Base-by-base conservation (phyloP, 2,329 filamentous ascomycete genomes). In the Trichoderma citrinoviride region DNA sequence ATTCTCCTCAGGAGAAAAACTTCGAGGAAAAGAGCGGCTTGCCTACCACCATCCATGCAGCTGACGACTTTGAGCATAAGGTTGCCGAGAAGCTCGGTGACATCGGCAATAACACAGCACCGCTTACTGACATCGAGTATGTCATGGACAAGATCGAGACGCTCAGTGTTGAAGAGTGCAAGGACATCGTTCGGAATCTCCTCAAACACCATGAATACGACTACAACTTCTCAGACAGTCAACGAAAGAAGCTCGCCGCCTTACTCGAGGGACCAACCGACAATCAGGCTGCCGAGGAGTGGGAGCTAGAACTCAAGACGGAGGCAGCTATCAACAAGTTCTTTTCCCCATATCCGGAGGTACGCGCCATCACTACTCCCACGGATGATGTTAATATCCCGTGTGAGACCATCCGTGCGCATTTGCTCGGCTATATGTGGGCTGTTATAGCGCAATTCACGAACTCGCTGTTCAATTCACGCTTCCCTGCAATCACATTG, bases 311-410 rank as follows among this genome's bases (percentile, higher is more conserved):
- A 43, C 40, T 69, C n/a, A 68, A 68, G 41, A 68, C 67, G 1
- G 67, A 69, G 19, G 57, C 68, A 7, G 68, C 68, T 17, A 37
- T 69, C 25, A 69, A 69, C 37, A 68, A 68, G 15, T 61, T 61
- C 33, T 61, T 41, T 21, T 61, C 57, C 1, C 68, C 68, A 21
- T 69, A 67, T 49, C 70, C 70, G 50, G 77, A 79, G 68, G 80
- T 81, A 21, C 77, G 80, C 47, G 78, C 80, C 29, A 78, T 81
- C 1, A 79, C 82, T 4, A 74, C 79, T 27, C 76, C 78, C 10
- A 76, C 75, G 1, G 80, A 82, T 63, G 79, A 81, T 21, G 10
- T 71, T 70, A 68, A 71, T 0, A 71, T 70, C 17, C 78, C 79
- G 2, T 76, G 77, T 10, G 76, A 75, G n/a, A 82, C 79, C 1